phyloP scores from a whole-genome alignment of 2,329 filamentous ascomycete species.

The Claviceps monticola region DNA sequence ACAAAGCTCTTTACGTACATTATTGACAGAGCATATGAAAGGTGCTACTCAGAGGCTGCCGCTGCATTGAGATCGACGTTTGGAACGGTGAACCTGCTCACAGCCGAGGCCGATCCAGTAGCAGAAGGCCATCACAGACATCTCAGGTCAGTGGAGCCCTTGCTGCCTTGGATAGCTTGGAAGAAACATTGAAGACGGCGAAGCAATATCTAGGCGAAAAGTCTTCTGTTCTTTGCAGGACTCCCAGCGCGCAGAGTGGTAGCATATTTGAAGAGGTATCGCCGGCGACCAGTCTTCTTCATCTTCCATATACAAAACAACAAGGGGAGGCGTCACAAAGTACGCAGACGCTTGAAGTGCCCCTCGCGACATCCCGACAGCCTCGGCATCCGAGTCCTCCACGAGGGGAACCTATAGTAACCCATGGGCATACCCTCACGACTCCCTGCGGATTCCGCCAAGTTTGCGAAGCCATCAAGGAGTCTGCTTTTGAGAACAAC shows the following conservation, averaged over 20 bases:
- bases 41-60: slow-evolving; percentile 63
- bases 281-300: slow-evolving; percentile 17
- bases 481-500: slow-evolving; percentile 63
- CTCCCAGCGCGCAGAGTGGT: slow-evolving; percentile 24
- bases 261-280: slow-evolving; percentile 16
- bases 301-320: slow-evolving; percentile 17
- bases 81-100: slow-evolving; percentile 58
- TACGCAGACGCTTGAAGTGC: slow-evolving; percentile 5
- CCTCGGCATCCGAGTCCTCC: slow-evolving; percentile 17
- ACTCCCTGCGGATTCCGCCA: slow-evolving; percentile 75
- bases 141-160: slow-evolving; percentile 31
- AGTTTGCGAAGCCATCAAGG: slow-evolving; percentile 67
- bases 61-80: slow-evolving; percentile 90
- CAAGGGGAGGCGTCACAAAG: slow-evolving; percentile 22
- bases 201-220: slow-evolving; percentile 17
- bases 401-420: slow-evolving; percentile 58
- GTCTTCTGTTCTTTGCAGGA: slow-evolving; percentile 22
- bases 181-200: slow-evolving; percentile 16
- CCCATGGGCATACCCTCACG: slow-evolving; percentile 74
- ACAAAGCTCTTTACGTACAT: background rate
- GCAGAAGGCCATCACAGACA: slow-evolving; percentile 31
- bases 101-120: slow-evolving; percentile 25
- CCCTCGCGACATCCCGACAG: background rate
- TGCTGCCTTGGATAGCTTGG: slow-evolving; percentile 24
- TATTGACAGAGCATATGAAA: slow-evolving; percentile 16